These are phyloP conservation scores for Rehmannia glutinosa DNA, from an alignment of 257 asterid genomes.

Conservation along the genomic window DNA sequence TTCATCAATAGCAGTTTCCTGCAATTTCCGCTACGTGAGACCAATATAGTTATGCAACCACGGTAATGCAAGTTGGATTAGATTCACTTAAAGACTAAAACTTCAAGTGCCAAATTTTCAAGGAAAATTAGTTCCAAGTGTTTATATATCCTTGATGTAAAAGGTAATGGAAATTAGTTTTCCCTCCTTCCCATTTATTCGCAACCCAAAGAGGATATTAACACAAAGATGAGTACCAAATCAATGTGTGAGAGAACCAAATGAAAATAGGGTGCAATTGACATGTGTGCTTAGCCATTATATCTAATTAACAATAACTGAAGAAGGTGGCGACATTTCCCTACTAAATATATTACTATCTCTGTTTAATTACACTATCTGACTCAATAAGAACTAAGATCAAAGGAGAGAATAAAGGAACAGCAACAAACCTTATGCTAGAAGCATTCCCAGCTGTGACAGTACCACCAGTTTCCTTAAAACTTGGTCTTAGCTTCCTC, in stretches of 20 bases:
- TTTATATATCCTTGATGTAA: too few species aligned
- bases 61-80: neutral
- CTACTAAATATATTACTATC: neutral
- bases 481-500: constrained; percentile 91
- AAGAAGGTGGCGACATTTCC: too few species aligned
- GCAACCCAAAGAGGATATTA: too few species aligned
- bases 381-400: neutral
- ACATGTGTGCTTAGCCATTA: too few species aligned
- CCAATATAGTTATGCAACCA: neutral
- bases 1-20: neutral
- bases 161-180: too few species aligned
- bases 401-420: neutral
- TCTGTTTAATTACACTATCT: neutral
- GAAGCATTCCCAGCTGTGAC: constrained; percentile 98
- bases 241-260: too few species aligned
- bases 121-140: too few species aligned
- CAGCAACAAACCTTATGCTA: constrained; percentile 71
- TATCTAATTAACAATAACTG: too few species aligned
- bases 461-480: constrained; percentile 87
- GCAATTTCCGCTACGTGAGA: neutral
- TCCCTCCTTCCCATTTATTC: too few species aligned
- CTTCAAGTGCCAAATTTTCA: too few species aligned
- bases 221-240: too few species aligned
- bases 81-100: neutral
- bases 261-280: too few species aligned